Evolutionary conservation across 495 filamentous ascomycete species (phyloP).

Genomic region (Friedmanniomyces simplex): DNA sequence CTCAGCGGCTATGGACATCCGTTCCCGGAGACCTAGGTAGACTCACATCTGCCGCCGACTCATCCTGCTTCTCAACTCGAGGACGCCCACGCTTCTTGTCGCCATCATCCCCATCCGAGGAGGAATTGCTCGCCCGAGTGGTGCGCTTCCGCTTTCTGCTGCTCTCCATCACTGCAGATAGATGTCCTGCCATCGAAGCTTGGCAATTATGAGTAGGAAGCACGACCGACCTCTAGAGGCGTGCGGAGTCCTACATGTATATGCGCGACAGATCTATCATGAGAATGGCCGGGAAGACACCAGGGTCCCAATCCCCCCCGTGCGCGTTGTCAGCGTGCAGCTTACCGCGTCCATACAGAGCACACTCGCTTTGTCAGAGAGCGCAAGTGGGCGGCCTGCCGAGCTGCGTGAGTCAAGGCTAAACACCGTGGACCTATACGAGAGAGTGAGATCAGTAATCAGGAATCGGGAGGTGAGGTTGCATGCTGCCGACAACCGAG

Average conservation of each 20-base stretch:
- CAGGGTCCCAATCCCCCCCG: not conserved
- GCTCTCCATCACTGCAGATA: not conserved
- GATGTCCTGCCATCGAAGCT: too few species aligned
- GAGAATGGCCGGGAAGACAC: not conserved
- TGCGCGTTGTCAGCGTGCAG: not conserved
- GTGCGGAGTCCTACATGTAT: too few species aligned
- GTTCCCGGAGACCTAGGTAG: not conserved
- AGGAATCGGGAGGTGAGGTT: too few species aligned
- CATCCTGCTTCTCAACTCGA: conserved; percentile 59
- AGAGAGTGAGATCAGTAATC: too few species aligned
- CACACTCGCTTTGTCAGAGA: not conserved
- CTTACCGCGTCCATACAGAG: not conserved
- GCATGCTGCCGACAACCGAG: too few species aligned
- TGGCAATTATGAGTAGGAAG: too few species aligned
- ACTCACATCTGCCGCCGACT: conserved; percentile 39
- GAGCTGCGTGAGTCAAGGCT: too few species aligned
- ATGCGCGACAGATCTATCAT: not conserved
- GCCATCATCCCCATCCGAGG: conserved; percentile 16
- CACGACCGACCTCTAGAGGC: too few species aligned
- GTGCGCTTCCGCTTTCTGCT: not conserved
- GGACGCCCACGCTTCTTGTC: conserved; percentile 48
- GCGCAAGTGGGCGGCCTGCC: too few species aligned
- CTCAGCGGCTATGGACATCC: not conserved
- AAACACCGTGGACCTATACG: too few species aligned
- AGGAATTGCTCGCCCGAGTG: not conserved